Conservation (phyloP, 768 basidiomycete genomes). For the Artomyces pyxidatus region DNA sequence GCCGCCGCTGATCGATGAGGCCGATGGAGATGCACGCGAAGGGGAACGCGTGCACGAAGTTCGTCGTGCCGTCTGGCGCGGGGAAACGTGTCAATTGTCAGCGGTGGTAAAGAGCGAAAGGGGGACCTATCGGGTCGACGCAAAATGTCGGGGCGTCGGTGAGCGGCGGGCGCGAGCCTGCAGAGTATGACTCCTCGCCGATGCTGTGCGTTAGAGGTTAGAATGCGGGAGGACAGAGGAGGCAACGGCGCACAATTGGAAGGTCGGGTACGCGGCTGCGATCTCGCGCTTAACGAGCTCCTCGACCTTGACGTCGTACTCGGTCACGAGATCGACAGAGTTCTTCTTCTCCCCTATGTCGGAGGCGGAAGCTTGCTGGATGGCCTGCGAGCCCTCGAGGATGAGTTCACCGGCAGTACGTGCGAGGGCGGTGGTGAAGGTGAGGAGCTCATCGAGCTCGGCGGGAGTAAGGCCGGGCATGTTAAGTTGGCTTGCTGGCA, state of each 20-base stretch:
- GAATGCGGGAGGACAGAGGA: neutral
- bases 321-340: conserved; percentile 89
- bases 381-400: conserved; percentile 67
- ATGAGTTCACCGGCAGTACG: conserved; percentile 70
- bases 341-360: conserved; percentile 83
- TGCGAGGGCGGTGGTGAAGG: conserved; percentile 65
- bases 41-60: conserved; percentile 82
- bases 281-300: conserved; percentile 71
- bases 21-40: conserved; percentile 89
- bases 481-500: too few species aligned
- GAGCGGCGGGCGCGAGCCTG: conserved; percentile 58
- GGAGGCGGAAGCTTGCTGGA: conserved; percentile 43
- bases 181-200: conserved; percentile 88
- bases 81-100: neutral
- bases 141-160: conserved; percentile 93
- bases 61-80: conserved; percentile 72
- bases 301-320: conserved; percentile 90
- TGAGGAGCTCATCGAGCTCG: conserved; percentile 54
- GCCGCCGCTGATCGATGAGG: conserved; percentile 71
- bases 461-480: conserved; percentile 23
- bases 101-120: neutral
- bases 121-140: conserved; percentile 85
- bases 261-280: conserved; percentile 55
- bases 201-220: conserved; percentile 42
- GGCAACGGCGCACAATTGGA: conserved; percentile 63